Base-by-base conservation (phyloP, 208 protist genomes). In the Blechomonas ayalai region DNA sequence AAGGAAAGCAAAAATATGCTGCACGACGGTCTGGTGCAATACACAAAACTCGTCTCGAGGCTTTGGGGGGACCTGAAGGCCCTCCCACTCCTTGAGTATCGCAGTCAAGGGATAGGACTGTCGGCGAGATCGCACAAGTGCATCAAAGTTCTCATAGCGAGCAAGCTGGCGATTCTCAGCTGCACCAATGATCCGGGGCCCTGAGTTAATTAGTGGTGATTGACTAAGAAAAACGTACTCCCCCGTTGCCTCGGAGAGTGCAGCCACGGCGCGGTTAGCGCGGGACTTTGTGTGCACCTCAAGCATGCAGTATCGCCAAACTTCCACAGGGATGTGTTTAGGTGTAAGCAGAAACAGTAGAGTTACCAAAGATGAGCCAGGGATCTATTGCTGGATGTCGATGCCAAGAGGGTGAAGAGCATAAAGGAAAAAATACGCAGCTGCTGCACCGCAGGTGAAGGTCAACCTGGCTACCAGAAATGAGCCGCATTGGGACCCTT, bases 241-340 rank as follows among this genome's bases (percentile, higher is more conserved):
- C 5, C 48, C 50, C 8, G 61, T 60, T 0, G 76, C 65, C 4
- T 68, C 59, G 18, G 67, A 55, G 26, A 83, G 45, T 2, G 77
- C 74, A 9, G 82, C 74, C n/a, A 90, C 77, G 0, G 77, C 82
- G 18, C 82, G 67, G 44, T 75, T 78, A 7, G 49, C 58, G 26
- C 62, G 55, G 1, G 25, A 23, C 33, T 49, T 13, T 8, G 39
- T 26, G 16, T 10, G 42, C 4, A 4, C 25, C 19, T 23, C 19
- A 12, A 9, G 40, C 48, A 18, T 29, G 44, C 16, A 58, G 10
- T 10, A 35, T n/a, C 12, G 31, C 12, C 31, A 13, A 13, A 13
- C 12, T 35, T 35, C 31, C 12, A 35, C 31, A 13, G 31, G 10
- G 31, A n/a, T 35, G 31, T 13, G 12, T 35, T 13, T 35, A n/a